Evolutionary conservation across 331 rosid species (phyloP), one percentile per base, ranked within the genome.

Genomic region (Arachis monticola): DNA sequence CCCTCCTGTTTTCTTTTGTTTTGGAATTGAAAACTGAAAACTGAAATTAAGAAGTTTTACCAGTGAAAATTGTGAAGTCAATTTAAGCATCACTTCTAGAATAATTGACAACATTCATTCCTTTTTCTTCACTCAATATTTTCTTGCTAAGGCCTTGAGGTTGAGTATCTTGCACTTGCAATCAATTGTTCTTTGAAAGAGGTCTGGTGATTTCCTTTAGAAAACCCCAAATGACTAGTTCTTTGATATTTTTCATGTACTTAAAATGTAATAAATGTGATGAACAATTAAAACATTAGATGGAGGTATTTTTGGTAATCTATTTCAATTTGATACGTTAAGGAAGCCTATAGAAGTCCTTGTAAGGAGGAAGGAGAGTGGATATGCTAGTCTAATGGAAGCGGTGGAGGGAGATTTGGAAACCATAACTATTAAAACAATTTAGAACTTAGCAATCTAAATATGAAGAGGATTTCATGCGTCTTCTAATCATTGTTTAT

Each of bases 1-100:
- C 10, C 45, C 35, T 60, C 59, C 44, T 47, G 41, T 12, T 75
- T 75, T 56, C 77, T 60, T 58, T 69, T 68, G 53, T 61, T 27
- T 52, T 60, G 59, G 62, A 74, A 74, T 12, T 17, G 22, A 17
- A 17, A 17, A 17, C 22, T 69, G 11, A 45, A 61, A 31, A 41
- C 5, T 17, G 60, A 64, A 12, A 12, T 58, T 50, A 45, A 32
- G 5, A 17, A 5, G 45, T 32, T 32, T 32, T 63, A 12, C 17
- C 14, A 73, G 59, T 51, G 60, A 73, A 50, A 27, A 57, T 22
- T 7, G 61, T 56, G 32, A 59, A 67, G 27, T 48, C 31, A 35
- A 41, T 60, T 11, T 52, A 13, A 42, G 42, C 30, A 35, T 60
- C 11, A 60, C 35, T 63, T 50, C 47, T 27, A 38, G 60, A 60